Evolutionary conservation across 2,329 filamentous ascomycete genomes (phyloP).

Genomic region (Neoscytalidium dimidiatum): DNA sequence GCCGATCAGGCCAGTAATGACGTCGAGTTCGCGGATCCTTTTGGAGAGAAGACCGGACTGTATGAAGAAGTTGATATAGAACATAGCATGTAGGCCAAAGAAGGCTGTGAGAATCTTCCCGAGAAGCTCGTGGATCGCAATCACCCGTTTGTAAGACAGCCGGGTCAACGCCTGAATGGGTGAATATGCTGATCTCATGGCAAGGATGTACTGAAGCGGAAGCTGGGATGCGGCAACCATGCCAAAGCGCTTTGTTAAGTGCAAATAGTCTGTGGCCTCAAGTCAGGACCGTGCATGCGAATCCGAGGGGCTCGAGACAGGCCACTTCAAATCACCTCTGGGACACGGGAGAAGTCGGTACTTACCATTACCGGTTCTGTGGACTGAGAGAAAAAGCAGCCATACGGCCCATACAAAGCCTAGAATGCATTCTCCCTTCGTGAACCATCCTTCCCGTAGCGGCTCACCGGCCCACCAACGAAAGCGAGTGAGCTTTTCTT

Average conservation of each 20-base stretch:
- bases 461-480: conserved; percentile 51
- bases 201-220: conserved; percentile 61
- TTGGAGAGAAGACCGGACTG: conserved; percentile 52
- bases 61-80: conserved; percentile 62
- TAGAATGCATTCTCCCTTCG: conserved; percentile 52
- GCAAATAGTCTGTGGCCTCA: conserved; percentile 58
- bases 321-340: too few relatives aligned
- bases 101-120: conserved; percentile 56
- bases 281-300: not conserved
- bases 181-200: conserved; percentile 53
- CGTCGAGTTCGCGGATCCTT: conserved; percentile 58
- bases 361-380: conserved; percentile 57
- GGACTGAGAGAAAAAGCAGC: conserved; percentile 53
- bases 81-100: conserved; percentile 52
- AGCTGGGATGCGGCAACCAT: conserved; percentile 60
- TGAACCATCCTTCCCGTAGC: conserved; percentile 49
- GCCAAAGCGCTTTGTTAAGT: conserved; percentile 63
- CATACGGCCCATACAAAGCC: conserved; percentile 53
- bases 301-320: not conserved
- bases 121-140: conserved; percentile 58
- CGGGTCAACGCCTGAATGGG: conserved; percentile 55
- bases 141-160: conserved; percentile 50
- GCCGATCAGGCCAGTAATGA: conserved; percentile 57
- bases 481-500: conserved; percentile 30
- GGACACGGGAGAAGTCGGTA: not conserved